Evolutionary conservation across 2,329 filamentous ascomycete species (phyloP), one percentile per base, ranked within the genome.

Genomic region (Epicoccum sorghinum): DNA sequence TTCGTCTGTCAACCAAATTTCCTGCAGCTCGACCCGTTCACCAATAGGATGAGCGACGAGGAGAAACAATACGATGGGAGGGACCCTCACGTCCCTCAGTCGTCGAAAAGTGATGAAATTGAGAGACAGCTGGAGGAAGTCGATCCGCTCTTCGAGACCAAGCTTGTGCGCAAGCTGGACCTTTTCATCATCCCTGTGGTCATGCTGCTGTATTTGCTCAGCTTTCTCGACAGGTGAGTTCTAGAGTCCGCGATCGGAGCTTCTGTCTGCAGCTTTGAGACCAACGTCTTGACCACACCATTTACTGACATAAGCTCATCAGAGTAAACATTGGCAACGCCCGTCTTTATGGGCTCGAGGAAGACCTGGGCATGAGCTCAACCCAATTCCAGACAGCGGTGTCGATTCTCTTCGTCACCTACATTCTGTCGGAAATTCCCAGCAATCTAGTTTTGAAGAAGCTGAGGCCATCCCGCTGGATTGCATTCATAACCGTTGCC

Each of bases 301-400:
- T 13, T 10, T 22, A 2, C 64, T 69, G 35, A 69, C 49, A 2
- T 5, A 8, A 18, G 27, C 13, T 6, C 48, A 65, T 6, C 48
- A 65, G 63, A 73, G 86, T 89, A 47, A 91, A 91, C 67, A 91
- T 91, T 58, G 86, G 87, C 47, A 90, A 90, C 75, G 87, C 87
- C 9, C 69, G 73, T 4, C 78, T 90, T 4, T 89, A 88, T 62
- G 80, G 81, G 1, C 64, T 91, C 43, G 84, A 89, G 70, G 73
- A 80, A 48, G 87, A 89, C 59, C 78, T 90, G 4, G 77, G 80
- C 12, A 75, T 91, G 56, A 70, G 71, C 29, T 81, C 82, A n/a
- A 80, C 83, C 52, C 86, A 91, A 67, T 93, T 89, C 69, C 88
- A 93, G 67, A 81, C 71, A 12, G 75, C 76, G 18, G 71, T 79